Evolutionary conservation across 2,329 filamentous ascomycete genomes (phyloP).

Genomic region (Rutstroemia sp.): DNA sequence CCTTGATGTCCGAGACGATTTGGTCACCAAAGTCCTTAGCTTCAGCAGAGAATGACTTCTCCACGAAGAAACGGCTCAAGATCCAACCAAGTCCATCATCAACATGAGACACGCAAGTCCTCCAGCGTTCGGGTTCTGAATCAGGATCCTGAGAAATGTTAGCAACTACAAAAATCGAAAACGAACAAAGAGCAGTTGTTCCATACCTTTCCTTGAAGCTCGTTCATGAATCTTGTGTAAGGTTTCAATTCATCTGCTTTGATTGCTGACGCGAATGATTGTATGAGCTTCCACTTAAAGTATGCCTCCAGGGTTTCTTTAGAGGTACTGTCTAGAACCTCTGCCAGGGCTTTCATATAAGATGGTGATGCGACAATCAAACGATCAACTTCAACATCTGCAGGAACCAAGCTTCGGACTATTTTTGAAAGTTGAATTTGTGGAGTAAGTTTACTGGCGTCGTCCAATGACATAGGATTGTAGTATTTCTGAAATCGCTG

Average conservation of each 20-base stretch:
- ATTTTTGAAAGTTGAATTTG: constrained; percentile 47
- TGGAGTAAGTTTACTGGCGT: constrained; percentile 48
- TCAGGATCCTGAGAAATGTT: constrained; percentile 42
- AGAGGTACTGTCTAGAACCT: constrained; percentile 45
- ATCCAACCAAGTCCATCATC: constrained; percentile 59
- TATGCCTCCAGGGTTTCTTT: constrained; percentile 53
- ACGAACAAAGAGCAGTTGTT: background rate
- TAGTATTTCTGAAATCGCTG: constrained; percentile 47
- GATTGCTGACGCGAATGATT: constrained; percentile 43
- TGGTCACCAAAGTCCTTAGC: constrained; percentile 60
- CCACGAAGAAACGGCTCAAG: constrained; percentile 62
- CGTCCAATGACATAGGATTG: constrained; percentile 52
- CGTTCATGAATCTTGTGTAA: constrained; percentile 51
- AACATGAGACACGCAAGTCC: constrained; percentile 52
- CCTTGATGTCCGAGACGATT: constrained; percentile 64
- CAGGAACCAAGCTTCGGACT: constrained; percentile 44
- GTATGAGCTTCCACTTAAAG: constrained; percentile 56
- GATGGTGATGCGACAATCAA: constrained; percentile 53
- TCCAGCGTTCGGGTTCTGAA: constrained; percentile 57
- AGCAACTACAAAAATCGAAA: constrained; percentile 9
- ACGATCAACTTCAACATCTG: constrained; percentile 40
- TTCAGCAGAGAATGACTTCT: constrained; percentile 58
- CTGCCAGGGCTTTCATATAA: constrained; percentile 51
- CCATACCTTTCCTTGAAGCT: constrained; percentile 46
- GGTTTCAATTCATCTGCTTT: constrained; percentile 54